Percentiles rank a stretch among this genome's conserved stretches.
Evolutionary conservation across 2,329 filamentous ascomycete genomes (phyloP).

Genomic region (Fusarium odoratissimum): DNA sequence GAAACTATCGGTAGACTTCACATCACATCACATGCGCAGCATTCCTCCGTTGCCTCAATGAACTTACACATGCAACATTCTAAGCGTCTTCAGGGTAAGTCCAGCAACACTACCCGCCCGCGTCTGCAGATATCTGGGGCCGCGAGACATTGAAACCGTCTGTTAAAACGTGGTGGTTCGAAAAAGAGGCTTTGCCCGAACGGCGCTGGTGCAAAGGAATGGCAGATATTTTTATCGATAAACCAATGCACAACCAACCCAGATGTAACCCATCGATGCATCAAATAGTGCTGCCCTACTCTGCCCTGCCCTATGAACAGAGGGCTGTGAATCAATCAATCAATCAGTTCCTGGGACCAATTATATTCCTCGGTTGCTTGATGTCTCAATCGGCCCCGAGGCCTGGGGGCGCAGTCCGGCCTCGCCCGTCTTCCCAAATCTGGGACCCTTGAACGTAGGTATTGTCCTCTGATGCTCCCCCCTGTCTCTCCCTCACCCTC

Average conservation of each 20-base stretch:
- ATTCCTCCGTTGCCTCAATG: conserved; percentile 27
- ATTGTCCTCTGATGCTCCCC: not conserved
- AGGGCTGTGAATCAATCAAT: conserved; percentile 25
- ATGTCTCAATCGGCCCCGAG: conserved; percentile 43
- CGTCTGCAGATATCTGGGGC: conserved; percentile 24
- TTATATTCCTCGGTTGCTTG: conserved; percentile 34
- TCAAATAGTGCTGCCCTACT: conserved; percentile 7
- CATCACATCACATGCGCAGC: conserved; percentile 36
- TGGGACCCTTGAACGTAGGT: not conserved
- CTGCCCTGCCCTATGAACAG: conserved; percentile 20
- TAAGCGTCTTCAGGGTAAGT: conserved; percentile 27
- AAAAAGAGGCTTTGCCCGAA: conserved; percentile 24
- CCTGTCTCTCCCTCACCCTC: conserved; percentile 4
- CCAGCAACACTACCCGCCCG: conserved; percentile 10
- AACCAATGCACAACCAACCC: conserved; percentile 10
- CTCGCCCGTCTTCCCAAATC: conserved; percentile 33
- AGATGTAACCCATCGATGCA: conserved; percentile 26
- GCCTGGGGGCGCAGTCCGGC: conserved; percentile 40
- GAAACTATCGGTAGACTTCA: not conserved
- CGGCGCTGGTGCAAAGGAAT: conserved; percentile 31
- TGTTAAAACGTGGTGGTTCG: conserved; percentile 25
- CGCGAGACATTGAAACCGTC: conserved; percentile 21
- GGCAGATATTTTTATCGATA: conserved; percentile 44
- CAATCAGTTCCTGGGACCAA: conserved; percentile 29
- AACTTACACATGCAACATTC: conserved; percentile 28